phyloP scores from a whole-genome alignment of 2,329 filamentous ascomycete genomes.

The Talaromyces marneffei region DNA sequence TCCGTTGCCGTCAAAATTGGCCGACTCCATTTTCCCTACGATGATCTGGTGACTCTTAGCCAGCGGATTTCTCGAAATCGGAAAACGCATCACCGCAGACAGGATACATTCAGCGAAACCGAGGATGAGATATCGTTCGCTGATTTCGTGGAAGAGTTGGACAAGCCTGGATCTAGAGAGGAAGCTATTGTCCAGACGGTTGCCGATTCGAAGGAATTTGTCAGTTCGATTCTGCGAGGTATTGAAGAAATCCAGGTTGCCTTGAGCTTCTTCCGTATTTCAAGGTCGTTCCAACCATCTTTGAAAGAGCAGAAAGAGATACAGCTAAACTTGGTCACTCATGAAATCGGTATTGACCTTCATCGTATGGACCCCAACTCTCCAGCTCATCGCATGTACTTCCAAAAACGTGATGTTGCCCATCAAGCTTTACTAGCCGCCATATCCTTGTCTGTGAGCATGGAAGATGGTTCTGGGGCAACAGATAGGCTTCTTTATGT shows the following conservation, averaged over 20 bases:
- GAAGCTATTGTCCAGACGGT: slow-evolving; percentile 73
- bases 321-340: slow-evolving; percentile 83
- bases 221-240: slow-evolving; percentile 80
- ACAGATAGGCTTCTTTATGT: slow-evolving; percentile 86
- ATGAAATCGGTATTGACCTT: slow-evolving; percentile 90
- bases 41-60: slow-evolving; percentile 61
- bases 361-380: slow-evolving; percentile 87
- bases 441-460: slow-evolving; percentile 82
- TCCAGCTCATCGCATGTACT: slow-evolving; percentile 97
- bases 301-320: slow-evolving; percentile 64
- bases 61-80: slow-evolving; percentile 31
- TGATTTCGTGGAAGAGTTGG: slow-evolving; percentile 69
- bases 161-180: slow-evolving; percentile 59
- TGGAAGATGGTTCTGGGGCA: slow-evolving; percentile 83
- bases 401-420: slow-evolving; percentile 83
- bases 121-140: slow-evolving; percentile 59
- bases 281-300: slow-evolving; percentile 67
- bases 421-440: slow-evolving; percentile 91
- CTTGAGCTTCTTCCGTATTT: slow-evolving; percentile 81
- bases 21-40: slow-evolving; percentile 80
- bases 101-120: slow-evolving; percentile 38
- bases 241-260: slow-evolving; percentile 97
- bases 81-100: slow-evolving; percentile 29
- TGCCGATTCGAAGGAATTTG: slow-evolving; percentile 87
- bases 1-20: slow-evolving; percentile 87